A percentile compares a stretch with the other conserved stretches of the same genome.
Conservation (phyloP, 2,329 filamentous ascomycete genomes). For the Byssoonygena ceratinophila region DNA sequence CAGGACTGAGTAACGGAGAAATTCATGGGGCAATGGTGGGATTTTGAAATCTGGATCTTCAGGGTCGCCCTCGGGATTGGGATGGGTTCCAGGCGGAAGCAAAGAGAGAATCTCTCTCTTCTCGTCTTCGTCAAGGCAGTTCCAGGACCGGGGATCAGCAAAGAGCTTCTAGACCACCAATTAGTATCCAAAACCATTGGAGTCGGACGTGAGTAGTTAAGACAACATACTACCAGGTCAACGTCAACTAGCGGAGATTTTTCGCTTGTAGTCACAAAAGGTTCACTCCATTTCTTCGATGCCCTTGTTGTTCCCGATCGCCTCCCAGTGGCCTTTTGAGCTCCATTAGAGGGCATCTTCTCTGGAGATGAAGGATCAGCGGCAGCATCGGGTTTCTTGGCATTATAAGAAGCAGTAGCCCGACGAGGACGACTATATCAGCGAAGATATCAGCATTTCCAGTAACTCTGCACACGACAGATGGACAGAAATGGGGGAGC, state of each 20-base stretch:
- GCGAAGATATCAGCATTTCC: constrained; percentile 4
- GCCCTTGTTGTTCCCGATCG: constrained; percentile 24
- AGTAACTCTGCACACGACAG: background rate
- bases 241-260: constrained; percentile 29
- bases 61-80: constrained; percentile 22
- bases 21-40: constrained; percentile 31
- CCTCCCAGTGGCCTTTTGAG: constrained; percentile 22
- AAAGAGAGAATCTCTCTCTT: constrained; percentile 32
- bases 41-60: constrained; percentile 27
- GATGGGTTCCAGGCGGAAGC: constrained; percentile 36
- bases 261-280: constrained; percentile 30
- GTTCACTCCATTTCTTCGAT: constrained; percentile 31
- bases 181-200: constrained; percentile 1
- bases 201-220: background rate
- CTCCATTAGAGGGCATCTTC: constrained; percentile 15
- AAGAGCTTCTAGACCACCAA: constrained; percentile 29
- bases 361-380: constrained; percentile 2
- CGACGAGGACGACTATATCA: background rate
- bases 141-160: constrained; percentile 33
- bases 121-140: constrained; percentile 33
- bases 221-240: constrained; percentile 31
- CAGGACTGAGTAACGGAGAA: constrained; percentile 37
- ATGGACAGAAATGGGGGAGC: background rate
- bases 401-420: constrained; percentile 21
- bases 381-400: constrained; percentile 14